Evolutionary conservation across 2,329 filamentous ascomycete genomes (phyloP).

Genomic region (Fusarium tricinctum): DNA sequence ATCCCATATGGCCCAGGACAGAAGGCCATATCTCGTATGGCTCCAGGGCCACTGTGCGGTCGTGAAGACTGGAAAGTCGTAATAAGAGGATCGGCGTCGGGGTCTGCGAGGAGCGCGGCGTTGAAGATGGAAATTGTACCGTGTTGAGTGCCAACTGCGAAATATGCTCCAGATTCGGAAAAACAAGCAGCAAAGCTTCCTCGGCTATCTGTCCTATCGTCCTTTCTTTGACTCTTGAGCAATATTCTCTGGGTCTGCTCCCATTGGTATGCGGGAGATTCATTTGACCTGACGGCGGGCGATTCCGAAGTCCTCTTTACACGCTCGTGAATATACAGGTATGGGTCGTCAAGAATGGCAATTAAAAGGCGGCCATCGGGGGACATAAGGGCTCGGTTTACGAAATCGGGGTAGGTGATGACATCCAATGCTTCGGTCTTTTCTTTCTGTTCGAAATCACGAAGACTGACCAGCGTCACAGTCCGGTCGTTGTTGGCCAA

Average conservation of each 20-base stretch:
- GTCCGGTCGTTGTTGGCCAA: slow-evolving; percentile 93
- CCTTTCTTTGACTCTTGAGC: slow-evolving; percentile 69
- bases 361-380: slow-evolving; percentile 86
- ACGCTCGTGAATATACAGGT: slow-evolving; percentile 84
- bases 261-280: slow-evolving; percentile 63
- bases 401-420: slow-evolving; percentile 82
- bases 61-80: slow-evolving; percentile 84
- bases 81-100: slow-evolving; percentile 72
- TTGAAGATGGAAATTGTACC: slow-evolving; percentile 84
- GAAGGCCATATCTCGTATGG: slow-evolving; percentile 92
- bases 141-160: slow-evolving; percentile 84
- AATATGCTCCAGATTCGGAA: slow-evolving; percentile 76
- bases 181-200: slow-evolving; percentile 86
- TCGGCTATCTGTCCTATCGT: slow-evolving; percentile 68
- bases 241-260: slow-evolving; percentile 65
- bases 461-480: slow-evolving; percentile 84
- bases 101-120: slow-evolving; percentile 61
- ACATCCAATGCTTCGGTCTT: slow-evolving; percentile 73
- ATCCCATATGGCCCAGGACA: slow-evolving; percentile 91
- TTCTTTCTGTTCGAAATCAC: slow-evolving; percentile 65
- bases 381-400: slow-evolving; percentile 95
- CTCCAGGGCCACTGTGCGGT: slow-evolving; percentile 77
- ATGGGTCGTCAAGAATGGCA: slow-evolving; percentile 89
- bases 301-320: slow-evolving; percentile 54
- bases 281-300: slow-evolving; percentile 40